Conservation (phyloP, 768 basidiomycete species). For the Trametes cubensis region DNA sequence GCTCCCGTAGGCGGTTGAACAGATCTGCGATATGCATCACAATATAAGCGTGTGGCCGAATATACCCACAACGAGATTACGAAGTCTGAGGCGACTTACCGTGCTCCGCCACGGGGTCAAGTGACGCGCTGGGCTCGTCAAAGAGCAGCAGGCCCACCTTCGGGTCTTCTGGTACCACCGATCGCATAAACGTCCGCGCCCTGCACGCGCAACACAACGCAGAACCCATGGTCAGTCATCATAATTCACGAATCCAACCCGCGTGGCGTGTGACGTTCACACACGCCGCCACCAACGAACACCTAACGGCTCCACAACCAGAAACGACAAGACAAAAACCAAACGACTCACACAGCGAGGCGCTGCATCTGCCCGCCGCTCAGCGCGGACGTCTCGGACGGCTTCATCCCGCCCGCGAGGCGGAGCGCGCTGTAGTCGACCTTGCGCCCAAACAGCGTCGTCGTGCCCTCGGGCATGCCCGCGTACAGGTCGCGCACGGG, state of each 20-base stretch:
- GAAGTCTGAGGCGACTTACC: slow-evolving; percentile 35
- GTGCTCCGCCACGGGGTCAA: slow-evolving; percentile 69
- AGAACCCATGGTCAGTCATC: slow-evolving; percentile 5
- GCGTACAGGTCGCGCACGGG: slow-evolving; percentile 74
- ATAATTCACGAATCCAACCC: too few species aligned
- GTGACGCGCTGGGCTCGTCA: slow-evolving; percentile 32
- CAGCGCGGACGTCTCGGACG: slow-evolving; percentile 64
- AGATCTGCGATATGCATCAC: slow-evolving; percentile 45
- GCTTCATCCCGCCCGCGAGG: slow-evolving; percentile 45
- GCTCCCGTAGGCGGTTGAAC: slow-evolving; percentile 65
- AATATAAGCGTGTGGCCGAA: neutral
- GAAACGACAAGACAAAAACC: neutral
- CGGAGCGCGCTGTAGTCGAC: slow-evolving; percentile 55
- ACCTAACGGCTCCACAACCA: too few species aligned
- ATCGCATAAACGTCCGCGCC: slow-evolving; percentile 34
- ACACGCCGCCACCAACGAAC: too few species aligned
- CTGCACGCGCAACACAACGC: slow-evolving; percentile 7
- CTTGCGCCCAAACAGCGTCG: slow-evolving; percentile 57
- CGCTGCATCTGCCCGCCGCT: slow-evolving; percentile 30
- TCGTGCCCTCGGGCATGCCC: slow-evolving; percentile 62
- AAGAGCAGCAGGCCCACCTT: slow-evolving; percentile 33
- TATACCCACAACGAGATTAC: neutral
- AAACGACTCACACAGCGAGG: slow-evolving; percentile 23
- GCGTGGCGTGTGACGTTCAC: too few species aligned
- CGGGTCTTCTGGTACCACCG: slow-evolving; percentile 32